Evolutionary conservation across 495 filamentous ascomycete species (phyloP).

Genomic region (Hyphodiscus hymeniophilus): DNA sequence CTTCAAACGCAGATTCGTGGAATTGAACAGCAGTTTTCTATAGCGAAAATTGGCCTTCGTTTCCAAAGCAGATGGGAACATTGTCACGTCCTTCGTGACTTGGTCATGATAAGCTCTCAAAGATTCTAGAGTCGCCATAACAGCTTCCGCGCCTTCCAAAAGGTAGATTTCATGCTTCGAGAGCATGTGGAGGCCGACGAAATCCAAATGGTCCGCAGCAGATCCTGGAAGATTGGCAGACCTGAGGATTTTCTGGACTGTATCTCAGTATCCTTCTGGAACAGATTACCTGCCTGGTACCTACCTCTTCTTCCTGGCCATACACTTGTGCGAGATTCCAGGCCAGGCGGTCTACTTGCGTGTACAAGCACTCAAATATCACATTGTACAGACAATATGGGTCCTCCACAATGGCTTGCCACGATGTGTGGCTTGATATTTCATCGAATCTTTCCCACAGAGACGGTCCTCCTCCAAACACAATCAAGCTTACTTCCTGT

Average conservation of each 20-base stretch:
- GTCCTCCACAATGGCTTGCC: slow-evolving; percentile 3
- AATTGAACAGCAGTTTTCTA: slow-evolving; percentile 10
- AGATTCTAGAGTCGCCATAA: background rate
- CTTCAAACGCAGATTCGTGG: slow-evolving; percentile 12
- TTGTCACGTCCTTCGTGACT: background rate
- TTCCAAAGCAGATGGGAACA: background rate
- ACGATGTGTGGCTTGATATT: background rate
- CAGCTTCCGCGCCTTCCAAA: slow-evolving; percentile 5
- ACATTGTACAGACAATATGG: slow-evolving; percentile 13
- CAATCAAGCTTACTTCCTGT: background rate
- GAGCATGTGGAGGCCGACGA: slow-evolving; percentile 13
- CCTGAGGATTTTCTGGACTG: background rate
- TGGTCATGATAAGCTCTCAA: background rate
- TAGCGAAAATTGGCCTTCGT: slow-evolving; percentile 3
- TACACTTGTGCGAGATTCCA: slow-evolving; percentile 10
- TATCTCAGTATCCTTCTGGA: slow-evolving; percentile 3
- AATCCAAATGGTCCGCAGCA: slow-evolving; percentile 1
- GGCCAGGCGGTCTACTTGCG: slow-evolving; percentile 9
- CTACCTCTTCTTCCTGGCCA: background rate
- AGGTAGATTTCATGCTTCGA: slow-evolving; percentile 16
- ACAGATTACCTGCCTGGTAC: background rate
- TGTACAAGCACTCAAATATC: slow-evolving; percentile 13
- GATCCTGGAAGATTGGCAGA: background rate
- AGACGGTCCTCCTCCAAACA: background rate
- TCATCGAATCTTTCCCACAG: background rate